phyloP scores from a whole-genome alignment of 768 basidiomycete genomes.

The Paxillus involutus region DNA sequence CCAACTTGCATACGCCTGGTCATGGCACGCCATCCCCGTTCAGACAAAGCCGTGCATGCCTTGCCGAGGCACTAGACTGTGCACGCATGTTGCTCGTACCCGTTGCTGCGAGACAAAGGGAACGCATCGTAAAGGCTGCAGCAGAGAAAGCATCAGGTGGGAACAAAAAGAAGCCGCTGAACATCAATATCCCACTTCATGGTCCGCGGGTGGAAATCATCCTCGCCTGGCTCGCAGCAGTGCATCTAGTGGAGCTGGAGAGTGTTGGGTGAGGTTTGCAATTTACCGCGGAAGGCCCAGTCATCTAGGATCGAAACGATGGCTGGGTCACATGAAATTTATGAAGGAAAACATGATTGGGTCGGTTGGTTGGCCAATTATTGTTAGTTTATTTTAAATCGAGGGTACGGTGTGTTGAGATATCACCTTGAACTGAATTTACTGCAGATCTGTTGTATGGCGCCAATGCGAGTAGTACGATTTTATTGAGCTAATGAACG shows the following conservation, averaged over 20 bases:
- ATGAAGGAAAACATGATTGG: background rate
- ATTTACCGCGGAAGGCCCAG: background rate
- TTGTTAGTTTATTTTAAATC: constrained; percentile 1
- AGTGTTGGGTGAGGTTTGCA: constrained; percentile 19
- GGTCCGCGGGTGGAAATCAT: constrained; percentile 85
- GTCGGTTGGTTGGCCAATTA: background rate
- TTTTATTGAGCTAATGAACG: background rate
- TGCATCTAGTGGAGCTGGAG: constrained; percentile 76
- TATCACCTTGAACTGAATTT: background rate
- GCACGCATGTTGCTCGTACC: constrained; percentile 74
- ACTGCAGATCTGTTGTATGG: background rate
- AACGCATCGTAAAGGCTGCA: constrained; percentile 52
- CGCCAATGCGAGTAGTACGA: background rate
- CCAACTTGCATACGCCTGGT: constrained; percentile 23
- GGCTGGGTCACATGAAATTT: constrained; percentile 3
- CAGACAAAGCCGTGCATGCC: constrained; percentile 34
- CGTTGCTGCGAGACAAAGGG: constrained; percentile 61
- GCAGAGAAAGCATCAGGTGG: constrained; percentile 47
- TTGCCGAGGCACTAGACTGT: constrained; percentile 60
- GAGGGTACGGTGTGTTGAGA: constrained; percentile 1
- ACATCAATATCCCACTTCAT: constrained; percentile 81
- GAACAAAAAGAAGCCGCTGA: constrained; percentile 56
- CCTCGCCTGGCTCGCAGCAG: constrained; percentile 82
- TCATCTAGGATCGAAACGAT: background rate
- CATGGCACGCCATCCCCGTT: constrained; percentile 17